Base-by-base conservation (phyloP, 768 basidiomycete genomes). In the Paxillus ammoniavirescens region DNA sequence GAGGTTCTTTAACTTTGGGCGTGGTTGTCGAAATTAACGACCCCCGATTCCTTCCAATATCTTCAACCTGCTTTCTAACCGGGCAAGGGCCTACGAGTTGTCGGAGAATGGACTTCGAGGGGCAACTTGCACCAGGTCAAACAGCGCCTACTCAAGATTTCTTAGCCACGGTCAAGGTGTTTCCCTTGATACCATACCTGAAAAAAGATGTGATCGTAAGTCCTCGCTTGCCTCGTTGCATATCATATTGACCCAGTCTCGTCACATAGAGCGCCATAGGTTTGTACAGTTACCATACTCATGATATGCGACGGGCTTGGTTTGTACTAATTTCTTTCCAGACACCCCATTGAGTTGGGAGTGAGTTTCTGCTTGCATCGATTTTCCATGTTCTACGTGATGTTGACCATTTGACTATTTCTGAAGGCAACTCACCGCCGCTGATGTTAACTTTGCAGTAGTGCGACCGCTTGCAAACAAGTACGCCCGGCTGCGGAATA, bases 271-370 rank as follows among this genome's bases (percentile, higher is more conserved):
- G 47, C 41, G 64, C 68, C 31, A 62, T 70, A 44, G 68, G 68
- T 70, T 48, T 42, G 68, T 59, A 18, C 42, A 42, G 4, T 35
- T 28, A 36, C 33, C 4, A 15, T 33, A 10, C 23, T 9, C 44
- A n/a, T n/a, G n/a, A n/a, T 13, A 33, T 36, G 6, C 33, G 8
- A 5, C 23, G 33, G 5, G 21, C 8, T 46, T 1, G n/a, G 4
- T 31, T 8, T 1, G 4, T 33, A 12, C 28, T 58, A 45, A 61
- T 21, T 41, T 40, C 17, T 42, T 49, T 38, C 14, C 38, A 89
- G 90, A 91, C 61, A 82, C 82, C 47, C 81, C 88, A 9, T 65
- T 92, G 54, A 87, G 80, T 54, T 92, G 89, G 89, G 87, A 89
- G 89, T 91, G 60, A 70, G 86, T 81, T 30, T 45, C 45, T 21